These are phyloP conservation scores for Candida ficus DNA, from an alignment of 805 yeast genomes.

Conservation along the genomic window DNA sequence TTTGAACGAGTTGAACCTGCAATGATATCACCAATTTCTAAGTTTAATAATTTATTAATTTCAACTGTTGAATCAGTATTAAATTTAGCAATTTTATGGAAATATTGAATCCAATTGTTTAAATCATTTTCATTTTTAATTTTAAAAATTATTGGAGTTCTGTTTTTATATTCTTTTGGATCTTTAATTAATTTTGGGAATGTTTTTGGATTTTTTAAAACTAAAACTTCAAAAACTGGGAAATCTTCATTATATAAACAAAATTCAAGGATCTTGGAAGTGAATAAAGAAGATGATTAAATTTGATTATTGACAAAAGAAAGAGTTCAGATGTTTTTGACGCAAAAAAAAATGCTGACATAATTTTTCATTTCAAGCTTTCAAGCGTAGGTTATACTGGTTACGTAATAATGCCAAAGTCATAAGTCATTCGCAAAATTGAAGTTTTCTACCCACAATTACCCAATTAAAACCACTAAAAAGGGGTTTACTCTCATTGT, in stretches of 20 bases:
- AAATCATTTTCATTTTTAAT: slow-evolving; percentile 39
- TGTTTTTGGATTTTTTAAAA: slow-evolving; percentile 32
- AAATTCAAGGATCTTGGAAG: no score
- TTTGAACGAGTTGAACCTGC: slow-evolving; percentile 73
- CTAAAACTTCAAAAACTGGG: slow-evolving; percentile 71
- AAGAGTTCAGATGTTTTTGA: no score
- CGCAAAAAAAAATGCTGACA: no score
- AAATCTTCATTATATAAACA: slow-evolving; percentile 34
- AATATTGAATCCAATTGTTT: slow-evolving; percentile 38
- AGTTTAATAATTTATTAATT: slow-evolving; percentile 26
- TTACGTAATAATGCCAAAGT: no score
- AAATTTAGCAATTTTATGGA: slow-evolving; percentile 28
- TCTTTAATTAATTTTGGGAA: slow-evolving; percentile 37
- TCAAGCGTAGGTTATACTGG: no score
- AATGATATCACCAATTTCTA: slow-evolving; percentile 66
- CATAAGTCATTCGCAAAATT: no score
- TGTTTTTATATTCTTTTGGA: slow-evolving; percentile 40
- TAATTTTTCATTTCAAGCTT: neutral
- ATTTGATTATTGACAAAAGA: no score
- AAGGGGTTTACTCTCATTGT: no score
- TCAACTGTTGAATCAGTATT: slow-evolving; percentile 16
- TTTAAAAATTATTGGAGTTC: slow-evolving; percentile 55
- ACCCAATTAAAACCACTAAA: neutral
- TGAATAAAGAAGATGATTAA: no score
- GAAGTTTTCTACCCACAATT: neutral